Evolutionary conservation across 257 asterid species (phyloP).

Genomic region (Nicotiana tomentosiformis): DNA sequence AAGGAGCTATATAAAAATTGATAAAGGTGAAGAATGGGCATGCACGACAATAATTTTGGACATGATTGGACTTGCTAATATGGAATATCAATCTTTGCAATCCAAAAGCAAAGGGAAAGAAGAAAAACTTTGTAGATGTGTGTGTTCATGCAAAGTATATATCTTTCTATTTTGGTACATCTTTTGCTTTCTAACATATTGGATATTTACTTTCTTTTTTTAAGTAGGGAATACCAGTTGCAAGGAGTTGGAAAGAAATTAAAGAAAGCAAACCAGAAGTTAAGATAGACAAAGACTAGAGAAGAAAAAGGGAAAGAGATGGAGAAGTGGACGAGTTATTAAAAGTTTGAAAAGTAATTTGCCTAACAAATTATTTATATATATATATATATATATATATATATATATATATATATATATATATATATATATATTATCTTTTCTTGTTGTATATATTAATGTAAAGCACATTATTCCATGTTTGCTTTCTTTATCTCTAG

Average conservation of each 20-base stretch:
- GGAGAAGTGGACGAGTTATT: not conserved
- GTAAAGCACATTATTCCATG: too few species aligned
- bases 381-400: too few species aligned
- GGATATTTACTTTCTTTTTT: not conserved
- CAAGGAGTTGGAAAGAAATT: not conserved
- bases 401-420: too few species aligned
- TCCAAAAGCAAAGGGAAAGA: not conserved
- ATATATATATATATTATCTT: too few species aligned
- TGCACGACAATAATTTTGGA: not conserved
- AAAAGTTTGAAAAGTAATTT: not conserved
- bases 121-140: not conserved
- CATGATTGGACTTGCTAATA: slow-evolving; percentile 7
- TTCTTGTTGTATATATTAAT: too few species aligned
- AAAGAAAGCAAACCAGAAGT: not conserved
- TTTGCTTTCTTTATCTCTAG: too few species aligned
- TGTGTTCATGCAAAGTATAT: not conserved
- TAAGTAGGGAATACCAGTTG: not conserved
- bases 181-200: not conserved
- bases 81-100: not conserved
- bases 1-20: not conserved
- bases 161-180: not conserved
- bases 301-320: not conserved
- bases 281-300: slow-evolving; percentile 4
- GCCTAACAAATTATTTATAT: not conserved
- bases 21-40: not conserved